Base-by-base conservation (phyloP, 495 filamentous ascomycete species). In the Penicillium steckii region DNA sequence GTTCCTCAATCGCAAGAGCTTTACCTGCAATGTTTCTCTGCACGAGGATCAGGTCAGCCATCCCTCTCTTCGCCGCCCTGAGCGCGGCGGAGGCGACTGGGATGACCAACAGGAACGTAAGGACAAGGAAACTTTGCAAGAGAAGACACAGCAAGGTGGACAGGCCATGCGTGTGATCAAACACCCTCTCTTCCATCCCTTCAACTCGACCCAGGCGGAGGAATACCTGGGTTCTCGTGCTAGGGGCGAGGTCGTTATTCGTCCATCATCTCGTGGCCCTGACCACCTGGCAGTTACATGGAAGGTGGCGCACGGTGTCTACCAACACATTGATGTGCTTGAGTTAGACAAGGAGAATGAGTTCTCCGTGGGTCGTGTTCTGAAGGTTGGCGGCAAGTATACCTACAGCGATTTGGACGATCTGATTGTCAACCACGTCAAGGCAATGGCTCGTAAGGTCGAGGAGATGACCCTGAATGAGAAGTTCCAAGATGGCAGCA, bases 241-340 rank as follows among this genome's bases (percentile, higher is more conserved):
- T 48, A 79, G 85, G 3, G 94, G 94, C 19, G 95, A 97, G 59
- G 88, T 94, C 43, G 89, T 98, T 27, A 96, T 98, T 60, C 87
- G 94, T 9, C 94, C 94, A 10, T 95, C 90, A 2, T 96, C 91
- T 19, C 94, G 91, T 56, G 94, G 94, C 10, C 85, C 86, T 29
- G 95, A 98, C 68, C 94, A 98, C 70, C 81, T 98, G 43, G 91
- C 93, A 3, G 81, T 98, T 33, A 98, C 94, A 1, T 98, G 94
- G 94, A 98, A 97, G 71, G 90, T 98, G n/a, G 82, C 89, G 0
- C 90, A 97, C 57, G 87, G 87, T 50, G 83, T 97, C 29, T 97
- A 90, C 61, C 93, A 98, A 72, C 94, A 98, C 62, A 89, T 98
- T 49, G 95, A 98, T 66, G 95, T 98, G 27, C 81, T 98, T 17